Evolutionary conservation across 2,329 filamentous ascomycete species (phyloP).

Genomic region (Hypoxylon rubiginosum): DNA sequence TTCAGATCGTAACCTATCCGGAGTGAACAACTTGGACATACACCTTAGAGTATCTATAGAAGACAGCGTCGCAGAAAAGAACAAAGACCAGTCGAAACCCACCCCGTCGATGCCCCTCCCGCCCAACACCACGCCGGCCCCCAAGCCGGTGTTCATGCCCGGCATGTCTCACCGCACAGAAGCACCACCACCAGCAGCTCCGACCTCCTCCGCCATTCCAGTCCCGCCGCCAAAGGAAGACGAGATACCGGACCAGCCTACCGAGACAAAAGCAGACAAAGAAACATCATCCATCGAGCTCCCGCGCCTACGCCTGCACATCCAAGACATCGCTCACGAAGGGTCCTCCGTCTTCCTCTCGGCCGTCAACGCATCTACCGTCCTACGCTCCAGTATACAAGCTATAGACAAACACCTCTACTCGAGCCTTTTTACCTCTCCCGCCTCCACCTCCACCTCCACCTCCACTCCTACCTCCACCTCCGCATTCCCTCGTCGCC

Average conservation of each 20-base stretch:
- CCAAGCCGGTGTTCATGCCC: constrained; percentile 52
- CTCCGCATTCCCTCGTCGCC: constrained; percentile 45
- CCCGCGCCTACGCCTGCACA: constrained; percentile 71
- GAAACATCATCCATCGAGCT: constrained; percentile 54
- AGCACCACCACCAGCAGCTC: constrained; percentile 34
- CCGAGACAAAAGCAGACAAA: constrained; percentile 14
- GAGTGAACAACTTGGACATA: constrained; percentile 26
- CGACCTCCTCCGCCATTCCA: constrained; percentile 41
- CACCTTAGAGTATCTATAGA: constrained; percentile 19
- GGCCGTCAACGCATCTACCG: constrained; percentile 71
- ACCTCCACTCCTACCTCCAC: constrained; percentile 56
- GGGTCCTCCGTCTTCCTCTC: constrained; percentile 77
- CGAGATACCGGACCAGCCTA: constrained; percentile 3
- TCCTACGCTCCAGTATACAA: constrained; percentile 73
- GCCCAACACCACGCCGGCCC: constrained; percentile 52
- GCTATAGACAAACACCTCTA: constrained; percentile 83
- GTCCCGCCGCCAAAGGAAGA: constrained; percentile 19
- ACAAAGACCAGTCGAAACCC: constrained; percentile 17
- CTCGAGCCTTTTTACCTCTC: too few relatives aligned
- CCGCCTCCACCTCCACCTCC: too few relatives aligned
- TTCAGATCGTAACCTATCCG: constrained; percentile 13
- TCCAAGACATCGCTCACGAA: constrained; percentile 69
- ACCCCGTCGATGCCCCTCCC: constrained; percentile 47
- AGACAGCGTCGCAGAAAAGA: background rate
- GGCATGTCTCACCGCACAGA: constrained; percentile 48